phyloP scores from a whole-genome alignment of 2,329 filamentous ascomycete species.

The Nigrospora osmanthi region DNA sequence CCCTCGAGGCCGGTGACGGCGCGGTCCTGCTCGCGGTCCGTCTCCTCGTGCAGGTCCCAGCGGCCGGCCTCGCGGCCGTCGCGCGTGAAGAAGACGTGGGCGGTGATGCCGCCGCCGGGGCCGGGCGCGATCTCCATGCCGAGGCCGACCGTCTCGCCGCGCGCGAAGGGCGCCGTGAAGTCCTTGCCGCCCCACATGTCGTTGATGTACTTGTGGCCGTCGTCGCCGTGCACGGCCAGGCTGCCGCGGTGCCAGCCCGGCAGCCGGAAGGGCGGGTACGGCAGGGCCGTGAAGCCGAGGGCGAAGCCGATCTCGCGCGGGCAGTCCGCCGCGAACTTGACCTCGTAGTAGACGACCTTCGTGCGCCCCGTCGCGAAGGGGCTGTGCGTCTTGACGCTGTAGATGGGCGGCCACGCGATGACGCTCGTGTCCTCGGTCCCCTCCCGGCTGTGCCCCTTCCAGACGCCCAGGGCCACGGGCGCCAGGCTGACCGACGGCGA shows the following conservation, averaged over 20 bases:
- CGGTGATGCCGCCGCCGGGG: slow-evolving; percentile 29
- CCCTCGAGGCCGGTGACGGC: slow-evolving; percentile 63
- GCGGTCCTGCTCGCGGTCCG: slow-evolving; percentile 53
- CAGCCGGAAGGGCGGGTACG: slow-evolving; percentile 70
- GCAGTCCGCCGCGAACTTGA: slow-evolving; percentile 44
- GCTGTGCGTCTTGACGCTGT: slow-evolving; percentile 51
- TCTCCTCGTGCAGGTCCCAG: slow-evolving; percentile 72
- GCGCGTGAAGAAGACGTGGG: slow-evolving; percentile 63
- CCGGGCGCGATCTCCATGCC: slow-evolving; percentile 54
- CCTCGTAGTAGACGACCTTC: slow-evolving; percentile 65
- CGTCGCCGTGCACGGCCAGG: slow-evolving; percentile 71
- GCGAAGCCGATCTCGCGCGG: slow-evolving; percentile 43
- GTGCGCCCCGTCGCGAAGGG: slow-evolving; percentile 34
- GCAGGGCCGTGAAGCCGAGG: slow-evolving; percentile 63
- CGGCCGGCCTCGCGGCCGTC: slow-evolving; percentile 51
- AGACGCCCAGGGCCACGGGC: slow-evolving; percentile 40
- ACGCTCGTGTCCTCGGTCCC: slow-evolving; percentile 54
- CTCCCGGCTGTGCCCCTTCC: slow-evolving; percentile 33
- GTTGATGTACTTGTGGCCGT: slow-evolving; percentile 69
- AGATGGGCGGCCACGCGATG: slow-evolving; percentile 62
- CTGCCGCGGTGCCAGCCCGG: slow-evolving; percentile 76
- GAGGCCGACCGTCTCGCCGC: slow-evolving; percentile 61
- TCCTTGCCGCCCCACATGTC: slow-evolving; percentile 65
- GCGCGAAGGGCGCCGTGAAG: slow-evolving; percentile 57
- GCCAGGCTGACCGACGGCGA: slow-evolving; percentile 38